Evolutionary conservation across 257 asterid genomes (phyloP).

Genomic region (Lithospermum erythrorhizon): DNA sequence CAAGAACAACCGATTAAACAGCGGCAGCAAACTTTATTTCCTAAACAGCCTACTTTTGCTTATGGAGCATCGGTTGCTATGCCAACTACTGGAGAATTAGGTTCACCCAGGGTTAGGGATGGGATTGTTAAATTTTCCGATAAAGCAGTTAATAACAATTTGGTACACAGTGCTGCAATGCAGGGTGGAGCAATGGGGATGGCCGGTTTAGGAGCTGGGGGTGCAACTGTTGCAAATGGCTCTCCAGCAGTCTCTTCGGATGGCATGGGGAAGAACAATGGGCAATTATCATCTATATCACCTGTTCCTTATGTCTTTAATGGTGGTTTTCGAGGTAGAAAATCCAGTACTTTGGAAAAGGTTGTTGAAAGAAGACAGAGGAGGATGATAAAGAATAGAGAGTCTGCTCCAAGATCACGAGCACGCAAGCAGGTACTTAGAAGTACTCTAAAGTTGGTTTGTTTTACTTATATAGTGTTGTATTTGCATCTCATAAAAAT

Average conservation of each 20-base stretch:
- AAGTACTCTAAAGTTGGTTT: neutral
- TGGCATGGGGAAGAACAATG: slow-evolving; percentile 59
- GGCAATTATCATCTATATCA: slow-evolving; percentile 56
- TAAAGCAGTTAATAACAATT: slow-evolving; percentile 23
- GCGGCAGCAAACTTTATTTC: slow-evolving; percentile 42
- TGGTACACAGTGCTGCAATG: slow-evolving; percentile 32
- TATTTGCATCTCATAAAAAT: too few relatives aligned
- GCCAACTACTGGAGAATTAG: slow-evolving; percentile 27
- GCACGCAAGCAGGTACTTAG: slow-evolving; percentile 84
- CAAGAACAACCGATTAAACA: slow-evolving; percentile 23
- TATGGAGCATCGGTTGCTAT: slow-evolving; percentile 47
- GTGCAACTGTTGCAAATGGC: slow-evolving; percentile 28
- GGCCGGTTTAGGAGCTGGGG: slow-evolving; percentile 51
- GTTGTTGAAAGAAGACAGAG: slow-evolving; percentile 92
- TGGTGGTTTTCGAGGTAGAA: slow-evolving; percentile 67
- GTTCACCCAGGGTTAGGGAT: slow-evolving; percentile 36
- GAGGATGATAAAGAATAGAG: slow-evolving; percentile 92
- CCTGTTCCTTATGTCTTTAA: slow-evolving; percentile 65
- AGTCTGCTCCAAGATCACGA: slow-evolving; percentile 94
- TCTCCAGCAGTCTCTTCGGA: slow-evolving; percentile 71
- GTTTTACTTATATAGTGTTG: neutral
- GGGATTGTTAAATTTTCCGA: slow-evolving; percentile 47
- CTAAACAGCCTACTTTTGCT: slow-evolving; percentile 46
- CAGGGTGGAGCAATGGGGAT: slow-evolving; percentile 45
- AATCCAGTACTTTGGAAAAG: slow-evolving; percentile 60